Evolutionary conservation across 2,329 filamentous ascomycete species (phyloP), one percentile per base, ranked within the genome.

Genomic region (Teratosphaeria gauchensis): DNA sequence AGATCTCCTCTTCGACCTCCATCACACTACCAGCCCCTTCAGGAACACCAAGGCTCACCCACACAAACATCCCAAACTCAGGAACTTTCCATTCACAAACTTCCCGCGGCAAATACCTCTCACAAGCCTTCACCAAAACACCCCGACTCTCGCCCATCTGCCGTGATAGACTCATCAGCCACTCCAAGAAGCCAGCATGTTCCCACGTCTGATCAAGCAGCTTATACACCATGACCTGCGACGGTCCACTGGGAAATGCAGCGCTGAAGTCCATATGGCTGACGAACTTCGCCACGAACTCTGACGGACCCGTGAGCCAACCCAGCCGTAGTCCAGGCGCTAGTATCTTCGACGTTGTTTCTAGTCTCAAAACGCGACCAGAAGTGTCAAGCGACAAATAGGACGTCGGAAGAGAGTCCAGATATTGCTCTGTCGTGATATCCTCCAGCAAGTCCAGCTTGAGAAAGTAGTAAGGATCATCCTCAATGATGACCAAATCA

Each of bases 141-240:
- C 97, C 82, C 58, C 94, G 80, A 61, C 92, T 84, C 64, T 79
- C 77, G 1, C 92, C 94, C 71, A 99, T 99, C 73, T 91, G 84
- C 67, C 84, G 73, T 53, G 91, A 83, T 67, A 97, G 77, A 71
- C 90, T 82, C 71, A 94, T 88, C 63, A 99, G 76, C 94, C 94
- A 99, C 68, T 87, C 81, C 28, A 99, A 75, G 70, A 95, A 99
- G 1, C 92, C 92, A 51, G 84, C 81, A 69, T 99, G 94, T 28
- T 92, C 94, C 94, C 94, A 99, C 55, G 86, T 85, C 74, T 96
- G 90, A 64, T 99, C 94, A 1, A 99, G 80, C 24, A 99, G 79
- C 76, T 95, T 95, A 77, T 89, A 92, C 57, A 97, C 76, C 8
- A 92, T 79, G 24, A 94, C 78, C 76, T 97, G 92, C 0, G 88